Evolutionary conservation across 805 yeast genomes (phyloP).

Genomic region (Crinitomyces ghanaensis): DNA sequence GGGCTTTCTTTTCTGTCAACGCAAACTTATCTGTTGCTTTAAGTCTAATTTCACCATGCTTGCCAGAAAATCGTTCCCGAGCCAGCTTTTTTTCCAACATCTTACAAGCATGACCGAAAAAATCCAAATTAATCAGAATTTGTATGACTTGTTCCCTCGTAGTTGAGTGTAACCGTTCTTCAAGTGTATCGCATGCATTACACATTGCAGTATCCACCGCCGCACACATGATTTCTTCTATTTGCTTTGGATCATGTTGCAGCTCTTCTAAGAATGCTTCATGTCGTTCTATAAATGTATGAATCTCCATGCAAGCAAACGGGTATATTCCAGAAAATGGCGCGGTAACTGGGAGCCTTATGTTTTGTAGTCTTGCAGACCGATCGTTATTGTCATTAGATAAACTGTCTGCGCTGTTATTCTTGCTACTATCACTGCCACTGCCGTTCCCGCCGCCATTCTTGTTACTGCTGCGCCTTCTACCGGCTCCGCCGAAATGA

Average conservation of each 20-base stretch:
- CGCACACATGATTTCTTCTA: constrained; percentile 47
- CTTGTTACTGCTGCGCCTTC: too few species aligned
- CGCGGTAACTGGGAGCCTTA: constrained; percentile 54
- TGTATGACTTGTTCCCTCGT: constrained; percentile 88
- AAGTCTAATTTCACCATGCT: constrained; percentile 33
- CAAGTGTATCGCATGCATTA: constrained; percentile 49
- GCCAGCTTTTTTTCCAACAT: constrained; percentile 43
- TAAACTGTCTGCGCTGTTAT: too few species aligned
- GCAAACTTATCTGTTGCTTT: constrained; percentile 45
- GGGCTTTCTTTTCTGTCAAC: constrained; percentile 57
- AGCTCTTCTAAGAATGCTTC: constrained; percentile 53
- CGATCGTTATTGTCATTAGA: constrained; percentile 37
- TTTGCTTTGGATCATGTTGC: constrained; percentile 47
- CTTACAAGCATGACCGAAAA: constrained; percentile 62
- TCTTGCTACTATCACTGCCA: too few species aligned
- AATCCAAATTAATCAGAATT: constrained; percentile 77
- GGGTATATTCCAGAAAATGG: constrained; percentile 89
- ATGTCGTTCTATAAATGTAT: constrained; percentile 52
- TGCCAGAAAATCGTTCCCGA: constrained; percentile 25
- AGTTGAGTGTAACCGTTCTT: constrained; percentile 49
- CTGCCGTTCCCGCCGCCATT: too few species aligned
- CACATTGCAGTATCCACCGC: constrained; percentile 61
- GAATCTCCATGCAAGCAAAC: constrained; percentile 66
- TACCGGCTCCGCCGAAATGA: too few species aligned
- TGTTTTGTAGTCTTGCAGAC: too few species aligned